These are phyloP conservation scores for Aspergillus spinulosporus DNA, from an alignment of 2,329 filamentous ascomycete species.

Conservation along the genomic window DNA sequence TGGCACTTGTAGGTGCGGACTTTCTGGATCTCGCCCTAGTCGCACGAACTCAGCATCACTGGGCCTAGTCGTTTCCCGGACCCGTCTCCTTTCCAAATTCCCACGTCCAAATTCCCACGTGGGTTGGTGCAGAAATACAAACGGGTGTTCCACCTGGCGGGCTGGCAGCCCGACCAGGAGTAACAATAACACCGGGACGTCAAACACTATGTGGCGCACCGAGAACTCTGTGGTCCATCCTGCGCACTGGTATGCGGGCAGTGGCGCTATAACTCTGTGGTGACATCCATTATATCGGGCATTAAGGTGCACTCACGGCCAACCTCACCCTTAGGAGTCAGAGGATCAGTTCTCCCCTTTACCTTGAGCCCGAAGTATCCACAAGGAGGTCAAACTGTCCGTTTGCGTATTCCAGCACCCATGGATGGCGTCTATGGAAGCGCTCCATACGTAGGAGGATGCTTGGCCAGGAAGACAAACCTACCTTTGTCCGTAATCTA, in stretches of 20 bases:
- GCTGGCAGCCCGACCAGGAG: background rate
- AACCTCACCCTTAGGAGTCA: too few relatives aligned
- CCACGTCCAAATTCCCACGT: slow-evolving; percentile 13
- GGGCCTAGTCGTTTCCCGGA: slow-evolving; percentile 5
- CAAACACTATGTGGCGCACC: background rate
- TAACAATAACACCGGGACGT: background rate
- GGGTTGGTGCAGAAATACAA: slow-evolving; percentile 5
- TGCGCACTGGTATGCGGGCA: background rate
- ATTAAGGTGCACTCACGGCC: background rate
- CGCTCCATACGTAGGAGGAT: too few relatives aligned
- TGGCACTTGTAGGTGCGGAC: too few relatives aligned
- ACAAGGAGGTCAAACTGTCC: too few relatives aligned
- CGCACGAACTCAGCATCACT: background rate
- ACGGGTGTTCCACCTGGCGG: background rate
- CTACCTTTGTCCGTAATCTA: too few relatives aligned
- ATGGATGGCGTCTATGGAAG: too few relatives aligned
- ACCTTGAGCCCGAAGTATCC: too few relatives aligned
- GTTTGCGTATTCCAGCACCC: too few relatives aligned
- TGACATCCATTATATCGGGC: background rate
- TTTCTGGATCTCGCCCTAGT: too few relatives aligned
- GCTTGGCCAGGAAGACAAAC: too few relatives aligned
- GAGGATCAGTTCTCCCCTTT: too few relatives aligned
- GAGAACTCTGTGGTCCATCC: background rate
- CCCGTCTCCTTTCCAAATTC: background rate
- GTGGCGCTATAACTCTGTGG: background rate